These are phyloP conservation scores for Cardiospermum halicacabum DNA, from an alignment of 345 rosid genomes.

Conservation along the genomic window DNA sequence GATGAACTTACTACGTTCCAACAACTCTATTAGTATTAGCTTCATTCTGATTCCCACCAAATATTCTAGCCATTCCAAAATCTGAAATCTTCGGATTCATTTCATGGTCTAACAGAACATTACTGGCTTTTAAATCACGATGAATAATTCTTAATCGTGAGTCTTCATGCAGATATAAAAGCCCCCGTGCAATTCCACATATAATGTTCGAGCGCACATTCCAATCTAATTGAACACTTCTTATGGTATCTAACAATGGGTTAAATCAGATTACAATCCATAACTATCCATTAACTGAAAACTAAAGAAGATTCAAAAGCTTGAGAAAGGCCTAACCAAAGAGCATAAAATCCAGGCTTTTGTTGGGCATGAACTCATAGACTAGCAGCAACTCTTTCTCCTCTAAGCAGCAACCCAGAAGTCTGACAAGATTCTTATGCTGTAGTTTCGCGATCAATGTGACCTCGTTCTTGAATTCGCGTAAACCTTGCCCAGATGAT, in stretches of 20 bases:
- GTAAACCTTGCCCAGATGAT: conserved; percentile 21
- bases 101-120: conserved; percentile 16
- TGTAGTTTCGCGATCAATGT: conserved; percentile 17
- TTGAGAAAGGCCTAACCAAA: conserved; percentile 15
- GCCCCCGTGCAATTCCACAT: conserved; percentile 33
- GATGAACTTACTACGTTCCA: conserved; percentile 30
- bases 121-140: conserved; percentile 25
- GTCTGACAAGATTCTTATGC: conserved; percentile 26
- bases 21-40: conserved; percentile 28
- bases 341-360: conserved; percentile 20
- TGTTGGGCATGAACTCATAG: conserved; percentile 26
- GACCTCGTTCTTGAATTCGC: conserved; percentile 26
- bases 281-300: too few species aligned
- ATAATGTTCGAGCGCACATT: conserved; percentile 24
- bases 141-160: conserved; percentile 36
- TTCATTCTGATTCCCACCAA: conserved; percentile 27
- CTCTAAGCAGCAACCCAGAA: conserved; percentile 25
- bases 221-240: conserved; percentile 12
- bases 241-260: background rate
- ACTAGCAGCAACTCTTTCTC: conserved; percentile 9
- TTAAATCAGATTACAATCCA: background rate
- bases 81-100: conserved; percentile 32
- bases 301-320: background rate
- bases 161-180: conserved; percentile 39
- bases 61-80: conserved; percentile 32